phyloP scores from a whole-genome alignment of 257 asterid species.

The Pogostemon cablin region DNA sequence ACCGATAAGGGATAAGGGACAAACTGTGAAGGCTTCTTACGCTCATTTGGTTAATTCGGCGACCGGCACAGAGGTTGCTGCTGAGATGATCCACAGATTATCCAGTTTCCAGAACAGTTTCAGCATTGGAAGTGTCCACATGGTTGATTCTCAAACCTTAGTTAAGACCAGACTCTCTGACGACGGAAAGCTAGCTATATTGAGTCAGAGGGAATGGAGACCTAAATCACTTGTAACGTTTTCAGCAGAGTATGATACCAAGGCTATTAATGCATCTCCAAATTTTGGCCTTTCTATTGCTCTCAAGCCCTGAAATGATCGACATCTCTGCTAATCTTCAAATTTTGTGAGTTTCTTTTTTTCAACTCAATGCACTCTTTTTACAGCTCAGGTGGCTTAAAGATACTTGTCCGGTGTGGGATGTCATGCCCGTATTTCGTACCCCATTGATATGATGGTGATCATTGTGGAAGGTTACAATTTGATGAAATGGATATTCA shows the following conservation, averaged over 20 bases:
- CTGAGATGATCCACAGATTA: slow-evolving; percentile 78
- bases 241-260: slow-evolving; percentile 81
- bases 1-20: slow-evolving; percentile 86
- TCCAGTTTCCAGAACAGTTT: slow-evolving; percentile 60
- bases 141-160: slow-evolving; percentile 55
- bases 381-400: slow-evolving; percentile 33
- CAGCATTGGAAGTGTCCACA: slow-evolving; percentile 71
- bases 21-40: slow-evolving; percentile 77
- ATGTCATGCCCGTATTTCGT: slow-evolving; percentile 37
- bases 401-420: slow-evolving; percentile 30
- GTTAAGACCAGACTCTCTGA: slow-evolving; percentile 75
- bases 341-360: slow-evolving; percentile 31
- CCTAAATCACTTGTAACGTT: slow-evolving; percentile 72
- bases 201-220: slow-evolving; percentile 83
- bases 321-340: slow-evolving; percentile 28
- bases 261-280: slow-evolving; percentile 50
- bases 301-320: slow-evolving; percentile 64
- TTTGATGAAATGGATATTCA: slow-evolving; percentile 31
- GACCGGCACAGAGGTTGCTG: slow-evolving; percentile 76
- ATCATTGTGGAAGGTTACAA: slow-evolving; percentile 33
- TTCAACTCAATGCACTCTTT: slow-evolving; percentile 18
- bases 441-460: slow-evolving; percentile 39
- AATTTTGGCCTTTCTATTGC: slow-evolving; percentile 73
- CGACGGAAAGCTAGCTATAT: slow-evolving; percentile 65
- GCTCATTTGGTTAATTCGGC: slow-evolving; percentile 54